phyloP scores from a whole-genome alignment of 2,329 filamentous ascomycete genomes.

The Neocatenulostroma microsporum region DNA sequence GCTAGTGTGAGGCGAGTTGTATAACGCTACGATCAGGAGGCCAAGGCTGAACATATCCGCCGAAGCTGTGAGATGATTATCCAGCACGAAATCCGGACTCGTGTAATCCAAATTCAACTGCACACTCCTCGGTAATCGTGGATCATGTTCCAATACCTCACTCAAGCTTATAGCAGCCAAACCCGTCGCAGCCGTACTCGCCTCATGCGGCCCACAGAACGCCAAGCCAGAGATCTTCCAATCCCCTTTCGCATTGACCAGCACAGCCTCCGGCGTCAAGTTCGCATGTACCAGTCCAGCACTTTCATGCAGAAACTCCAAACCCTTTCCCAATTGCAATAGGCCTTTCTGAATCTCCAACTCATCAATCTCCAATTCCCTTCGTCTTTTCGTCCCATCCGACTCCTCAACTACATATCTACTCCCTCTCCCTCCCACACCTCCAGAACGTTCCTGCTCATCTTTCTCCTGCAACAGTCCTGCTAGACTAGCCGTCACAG shows the following conservation, averaged over 20 bases:
- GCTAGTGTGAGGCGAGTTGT: conserved; percentile 88
- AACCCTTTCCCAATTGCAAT: conserved; percentile 82
- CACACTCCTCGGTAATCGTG: conserved; percentile 69
- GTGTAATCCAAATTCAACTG: conserved; percentile 90
- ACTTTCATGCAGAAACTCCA: conserved; percentile 94
- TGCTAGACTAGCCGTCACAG: conserved; percentile 80
- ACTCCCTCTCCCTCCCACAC: conserved; percentile 58
- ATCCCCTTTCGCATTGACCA: conserved; percentile 94
- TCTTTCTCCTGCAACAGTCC: conserved; percentile 81
- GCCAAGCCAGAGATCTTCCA: conserved; percentile 97
- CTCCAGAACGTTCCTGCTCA: conserved; percentile 65
- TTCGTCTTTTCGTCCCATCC: conserved; percentile 59
- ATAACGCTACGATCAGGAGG: conserved; percentile 77
- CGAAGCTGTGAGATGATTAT: conserved; percentile 74
- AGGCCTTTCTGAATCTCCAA: conserved; percentile 95
- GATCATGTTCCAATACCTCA: conserved; percentile 77
- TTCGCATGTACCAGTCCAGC: conserved; percentile 91
- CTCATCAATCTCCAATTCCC: conserved; percentile 90
- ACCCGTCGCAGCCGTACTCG: conserved; percentile 57
- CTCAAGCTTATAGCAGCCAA: conserved; percentile 73
- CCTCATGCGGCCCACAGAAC: conserved; percentile 75
- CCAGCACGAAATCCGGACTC: conserved; percentile 88
- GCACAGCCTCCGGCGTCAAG: conserved; percentile 83
- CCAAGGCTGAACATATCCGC: conserved; percentile 94
- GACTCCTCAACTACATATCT: conserved; percentile 74